phyloP scores from a whole-genome alignment of 306 rosid genomes.

The peach (Prunus persica) region Prunus_persica_NCBIv2 NC_034015.1:20455001-20455500 shows the following conservation, averaged over 20 bases:
- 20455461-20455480: slow-evolving; percentile 11
- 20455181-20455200: neutral
- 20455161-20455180: neutral
- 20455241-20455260: neutral
- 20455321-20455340: slow-evolving; percentile 11
- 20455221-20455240: neutral
- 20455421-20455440: slow-evolving; percentile 50
- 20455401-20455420: slow-evolving; percentile 22
- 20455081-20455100: slow-evolving; percentile 1
- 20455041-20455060: neutral
- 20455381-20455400: slow-evolving; percentile 10
- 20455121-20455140: neutral
- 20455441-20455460: slow-evolving; percentile 58
- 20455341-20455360: slow-evolving; percentile 32
- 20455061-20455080: neutral
- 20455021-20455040: neutral
- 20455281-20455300: slow-evolving; percentile 22
- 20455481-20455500: slow-evolving; percentile 13
- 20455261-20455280: neutral
- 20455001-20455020: neutral
- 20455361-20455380: neutral
- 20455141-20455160: neutral
- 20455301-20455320: neutral
- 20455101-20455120: neutral
- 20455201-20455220: neutral